These are phyloP conservation scores for Ziziphus jujuba DNA, from an alignment of 306 rosid genomes.

Conservation along the genomic window DNA sequence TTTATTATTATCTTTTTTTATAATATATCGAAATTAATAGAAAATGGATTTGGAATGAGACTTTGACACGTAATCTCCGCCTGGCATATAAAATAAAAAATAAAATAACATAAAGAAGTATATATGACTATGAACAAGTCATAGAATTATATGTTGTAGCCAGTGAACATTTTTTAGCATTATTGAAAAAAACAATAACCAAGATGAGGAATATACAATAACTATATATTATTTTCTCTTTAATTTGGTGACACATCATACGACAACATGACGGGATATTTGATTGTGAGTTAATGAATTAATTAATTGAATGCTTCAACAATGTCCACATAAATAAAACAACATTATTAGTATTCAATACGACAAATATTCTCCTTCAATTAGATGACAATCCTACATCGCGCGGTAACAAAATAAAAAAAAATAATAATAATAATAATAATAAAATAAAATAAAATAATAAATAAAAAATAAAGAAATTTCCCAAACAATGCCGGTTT, in stretches of 20 bases:
- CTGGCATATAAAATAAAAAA: too few relatives aligned
- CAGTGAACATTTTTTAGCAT: not conserved
- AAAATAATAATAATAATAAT: too few relatives aligned
- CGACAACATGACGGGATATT: not conserved
- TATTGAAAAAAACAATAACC: slow-evolving; percentile 1
- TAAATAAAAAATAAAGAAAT: too few relatives aligned
- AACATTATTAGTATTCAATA: not conserved
- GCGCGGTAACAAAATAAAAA: too few relatives aligned
- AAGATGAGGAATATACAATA: slow-evolving; percentile 6
- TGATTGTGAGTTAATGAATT: not conserved
- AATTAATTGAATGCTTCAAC: not conserved
- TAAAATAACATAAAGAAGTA: not conserved
- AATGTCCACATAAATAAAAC: too few relatives aligned
- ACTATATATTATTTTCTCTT: slow-evolving; percentile 14
- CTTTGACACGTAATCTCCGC: too few relatives aligned
- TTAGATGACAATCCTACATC: too few relatives aligned
- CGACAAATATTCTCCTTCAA: not conserved
- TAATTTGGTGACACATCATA: slow-evolving; percentile 15
- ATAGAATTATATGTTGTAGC: not conserved
- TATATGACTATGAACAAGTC: not conserved
- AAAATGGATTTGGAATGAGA: not conserved
- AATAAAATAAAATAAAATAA: too few relatives aligned
- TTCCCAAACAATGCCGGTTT: too few relatives aligned
- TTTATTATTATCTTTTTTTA: too few relatives aligned
- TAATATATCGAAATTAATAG: too few relatives aligned